phyloP scores from a whole-genome alignment of 2,329 filamentous ascomycete genomes.

The Seiridium unicorne region DNA sequence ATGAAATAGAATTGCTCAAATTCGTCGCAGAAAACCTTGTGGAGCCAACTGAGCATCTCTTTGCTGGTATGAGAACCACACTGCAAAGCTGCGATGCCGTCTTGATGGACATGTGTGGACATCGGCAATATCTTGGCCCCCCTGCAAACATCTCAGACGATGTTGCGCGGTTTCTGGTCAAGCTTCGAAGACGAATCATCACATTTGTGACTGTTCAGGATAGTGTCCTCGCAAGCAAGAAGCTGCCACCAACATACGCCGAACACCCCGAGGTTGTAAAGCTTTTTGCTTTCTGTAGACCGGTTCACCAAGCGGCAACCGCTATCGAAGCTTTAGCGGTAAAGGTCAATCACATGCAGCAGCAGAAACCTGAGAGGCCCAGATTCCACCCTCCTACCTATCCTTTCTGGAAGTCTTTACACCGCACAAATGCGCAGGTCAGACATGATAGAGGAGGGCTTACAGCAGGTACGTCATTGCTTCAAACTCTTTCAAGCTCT shows the following conservation, averaged over 20 bases:
- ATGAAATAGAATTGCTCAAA: slow-evolving; percentile 20
- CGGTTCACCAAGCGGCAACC: slow-evolving; percentile 50
- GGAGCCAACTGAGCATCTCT: slow-evolving; percentile 43
- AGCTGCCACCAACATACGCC: slow-evolving; percentile 43
- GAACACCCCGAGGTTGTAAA: slow-evolving; percentile 49
- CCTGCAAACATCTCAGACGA: slow-evolving; percentile 39
- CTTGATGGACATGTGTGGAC: slow-evolving; percentile 52
- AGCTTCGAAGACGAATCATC: slow-evolving; percentile 40
- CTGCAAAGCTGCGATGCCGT: slow-evolving; percentile 48
- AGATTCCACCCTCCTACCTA: slow-evolving; percentile 51
- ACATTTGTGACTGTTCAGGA: slow-evolving; percentile 47
- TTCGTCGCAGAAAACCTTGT: slow-evolving; percentile 34
- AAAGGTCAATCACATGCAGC: slow-evolving; percentile 47
- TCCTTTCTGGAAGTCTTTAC: slow-evolving; percentile 49
- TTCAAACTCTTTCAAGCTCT: neutral
- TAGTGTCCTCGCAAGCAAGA: slow-evolving; percentile 41
- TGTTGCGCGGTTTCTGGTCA: slow-evolving; percentile 34
- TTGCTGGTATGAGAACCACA: slow-evolving; percentile 43
- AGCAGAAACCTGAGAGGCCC: slow-evolving; percentile 34
- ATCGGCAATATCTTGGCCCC: slow-evolving; percentile 46
- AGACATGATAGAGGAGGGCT: slow-evolving; percentile 58
- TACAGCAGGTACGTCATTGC: slow-evolving; percentile 43
- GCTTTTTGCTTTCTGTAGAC: slow-evolving; percentile 54
- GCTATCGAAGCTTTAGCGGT: slow-evolving; percentile 44
- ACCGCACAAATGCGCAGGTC: slow-evolving; percentile 55